phyloP scores from a whole-genome alignment of 768 basidiomycete species.

The Mycena capillaripes region DNA sequence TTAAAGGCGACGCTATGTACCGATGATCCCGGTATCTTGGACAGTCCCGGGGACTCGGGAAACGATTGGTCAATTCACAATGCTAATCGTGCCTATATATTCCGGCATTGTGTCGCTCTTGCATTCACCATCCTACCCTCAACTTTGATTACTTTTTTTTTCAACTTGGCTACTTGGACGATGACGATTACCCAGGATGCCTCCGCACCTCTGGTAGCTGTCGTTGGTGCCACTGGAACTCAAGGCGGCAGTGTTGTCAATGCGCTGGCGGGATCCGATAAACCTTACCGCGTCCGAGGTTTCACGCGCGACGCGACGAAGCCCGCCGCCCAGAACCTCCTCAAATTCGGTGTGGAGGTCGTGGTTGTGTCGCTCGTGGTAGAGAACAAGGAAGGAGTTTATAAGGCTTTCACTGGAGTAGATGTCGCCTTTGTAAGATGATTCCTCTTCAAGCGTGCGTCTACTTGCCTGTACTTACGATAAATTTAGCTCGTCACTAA shows the following conservation, averaged over 20 bases:
- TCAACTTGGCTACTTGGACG: no score
- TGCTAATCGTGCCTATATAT: no score
- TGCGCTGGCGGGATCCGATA: constrained; percentile 16
- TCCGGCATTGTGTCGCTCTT: no score
- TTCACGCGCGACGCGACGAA: constrained; percentile 20
- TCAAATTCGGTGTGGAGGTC: constrained; percentile 1
- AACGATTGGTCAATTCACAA: no score
- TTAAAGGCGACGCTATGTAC: no score
- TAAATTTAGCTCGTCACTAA: constrained; percentile 18
- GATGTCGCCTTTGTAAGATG: constrained; percentile 7
- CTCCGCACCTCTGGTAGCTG: constrained; percentile 23
- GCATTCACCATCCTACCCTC: no score
- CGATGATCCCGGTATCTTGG: no score
- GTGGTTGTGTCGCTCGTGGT: background rate
- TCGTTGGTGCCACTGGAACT: constrained; percentile 25
- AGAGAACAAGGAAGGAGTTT: background rate
- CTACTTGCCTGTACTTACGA: no score
- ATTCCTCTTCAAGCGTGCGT: background rate
- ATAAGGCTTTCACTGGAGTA: constrained; percentile 7
- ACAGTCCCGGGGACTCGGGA: no score
- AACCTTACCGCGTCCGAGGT: constrained; percentile 20
- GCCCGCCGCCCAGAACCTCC: constrained; percentile 16
- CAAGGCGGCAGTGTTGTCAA: constrained; percentile 28
- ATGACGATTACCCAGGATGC: background rate
- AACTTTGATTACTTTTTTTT: no score